phyloP scores from a whole-genome alignment of 208 protist species.

The Crithidia bombi region DNA sequence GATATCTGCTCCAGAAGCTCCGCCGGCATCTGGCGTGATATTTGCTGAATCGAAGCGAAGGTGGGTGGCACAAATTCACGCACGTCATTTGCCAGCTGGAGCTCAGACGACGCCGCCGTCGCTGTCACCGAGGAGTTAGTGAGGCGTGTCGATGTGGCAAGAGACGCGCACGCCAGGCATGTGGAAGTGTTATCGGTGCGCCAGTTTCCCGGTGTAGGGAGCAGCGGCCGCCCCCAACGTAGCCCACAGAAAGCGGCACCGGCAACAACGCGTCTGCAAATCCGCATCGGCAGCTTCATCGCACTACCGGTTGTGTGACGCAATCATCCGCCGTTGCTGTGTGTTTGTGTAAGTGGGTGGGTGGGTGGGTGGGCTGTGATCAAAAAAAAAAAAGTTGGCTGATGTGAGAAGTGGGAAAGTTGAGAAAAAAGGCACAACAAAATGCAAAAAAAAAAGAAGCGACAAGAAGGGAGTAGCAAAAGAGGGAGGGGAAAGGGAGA shows the following conservation, averaged over 20 bases:
- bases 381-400: background rate
- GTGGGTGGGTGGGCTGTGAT: background rate
- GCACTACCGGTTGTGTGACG: background rate
- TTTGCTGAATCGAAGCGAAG: slow-evolving; percentile 66
- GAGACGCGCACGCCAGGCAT: background rate
- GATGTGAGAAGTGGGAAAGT: background rate
- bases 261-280: background rate
- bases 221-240: too few relatives aligned
- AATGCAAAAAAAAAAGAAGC: slow-evolving; percentile 7
- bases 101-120: background rate
- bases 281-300: background rate
- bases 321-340: background rate
- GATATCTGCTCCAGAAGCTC: slow-evolving; percentile 58
- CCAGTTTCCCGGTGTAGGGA: background rate
- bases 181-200: background rate
- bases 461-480: too few relatives aligned
- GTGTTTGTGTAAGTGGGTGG: background rate
- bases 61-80: slow-evolving; percentile 43
- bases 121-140: background rate
- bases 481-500: background rate
- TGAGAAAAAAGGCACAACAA: background rate
- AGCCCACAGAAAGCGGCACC: too few relatives aligned
- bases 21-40: slow-evolving; percentile 47
- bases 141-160: background rate
- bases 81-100: slow-evolving; percentile 26